These are phyloP conservation scores for Solanum etuberosum DNA, from an alignment of 257 asterid genomes.

Conservation along the genomic window DNA sequence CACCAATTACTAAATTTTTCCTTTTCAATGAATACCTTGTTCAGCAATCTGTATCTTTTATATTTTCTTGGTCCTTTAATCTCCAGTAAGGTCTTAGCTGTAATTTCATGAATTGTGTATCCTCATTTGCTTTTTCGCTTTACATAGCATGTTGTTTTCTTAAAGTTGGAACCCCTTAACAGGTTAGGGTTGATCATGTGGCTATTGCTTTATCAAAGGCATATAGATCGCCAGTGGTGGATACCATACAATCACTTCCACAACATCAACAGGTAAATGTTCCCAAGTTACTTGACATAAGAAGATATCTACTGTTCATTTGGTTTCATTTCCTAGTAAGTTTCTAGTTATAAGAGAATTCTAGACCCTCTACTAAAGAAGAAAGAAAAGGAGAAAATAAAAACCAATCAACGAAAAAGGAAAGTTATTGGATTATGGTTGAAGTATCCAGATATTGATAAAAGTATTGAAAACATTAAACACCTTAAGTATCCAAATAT, in stretches of 20 bases:
- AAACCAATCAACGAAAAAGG: background rate
- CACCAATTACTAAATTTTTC: background rate
- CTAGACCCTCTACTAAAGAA: background rate
- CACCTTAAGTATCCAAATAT: background rate
- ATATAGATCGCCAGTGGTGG: conserved; percentile 67
- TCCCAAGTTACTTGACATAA: background rate
- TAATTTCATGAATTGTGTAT: background rate
- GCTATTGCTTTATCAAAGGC: conserved; percentile 82
- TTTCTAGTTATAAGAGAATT: background rate
- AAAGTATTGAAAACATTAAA: too few relatives aligned
- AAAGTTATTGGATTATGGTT: background rate
- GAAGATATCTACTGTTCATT: background rate
- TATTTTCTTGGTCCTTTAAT: background rate
- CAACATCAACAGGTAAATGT: conserved; percentile 91
- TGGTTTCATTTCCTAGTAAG: background rate
- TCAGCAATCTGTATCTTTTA: background rate
- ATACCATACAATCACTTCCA: conserved; percentile 81
- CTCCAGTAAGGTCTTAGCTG: background rate
- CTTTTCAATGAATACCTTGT: background rate
- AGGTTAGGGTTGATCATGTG: conserved; percentile 94
- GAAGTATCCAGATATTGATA: background rate
- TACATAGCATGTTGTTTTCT: background rate
- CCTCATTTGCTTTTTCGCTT: background rate
- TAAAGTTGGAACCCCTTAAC: conserved; percentile 1
- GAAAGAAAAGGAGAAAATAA: background rate